Evolutionary conservation across 2,329 filamentous ascomycete species (phyloP).

Genomic region (Microsporum audouinii): DNA sequence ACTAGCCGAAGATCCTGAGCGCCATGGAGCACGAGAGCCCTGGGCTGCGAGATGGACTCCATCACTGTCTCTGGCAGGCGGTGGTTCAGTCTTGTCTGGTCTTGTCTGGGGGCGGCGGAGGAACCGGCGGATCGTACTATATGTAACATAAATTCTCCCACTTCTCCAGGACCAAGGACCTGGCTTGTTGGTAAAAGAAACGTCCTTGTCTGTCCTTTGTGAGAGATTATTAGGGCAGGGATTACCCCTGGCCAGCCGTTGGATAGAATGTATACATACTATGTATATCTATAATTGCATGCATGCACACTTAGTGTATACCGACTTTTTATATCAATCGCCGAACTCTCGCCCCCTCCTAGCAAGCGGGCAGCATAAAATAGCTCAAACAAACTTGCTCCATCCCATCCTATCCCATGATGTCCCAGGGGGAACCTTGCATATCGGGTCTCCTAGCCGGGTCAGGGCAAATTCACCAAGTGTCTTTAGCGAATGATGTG

Average conservation of each 20-base stretch:
- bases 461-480: neutral
- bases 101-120: neutral
- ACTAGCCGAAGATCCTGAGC: constrained; percentile 50
- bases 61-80: neutral
- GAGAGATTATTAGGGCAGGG: neutral
- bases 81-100: neutral
- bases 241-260: neutral
- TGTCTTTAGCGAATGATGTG: neutral
- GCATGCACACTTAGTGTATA: neutral
- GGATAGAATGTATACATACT: neutral
- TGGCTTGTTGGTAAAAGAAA: too few species aligned
- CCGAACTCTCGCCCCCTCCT: neutral
- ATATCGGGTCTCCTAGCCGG: neutral
- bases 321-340: neutral
- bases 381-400: neutral
- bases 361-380: neutral
- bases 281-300: too few species aligned
- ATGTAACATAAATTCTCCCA: neutral
- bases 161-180: neutral
- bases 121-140: neutral
- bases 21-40: constrained; percentile 47
- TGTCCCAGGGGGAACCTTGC: neutral
- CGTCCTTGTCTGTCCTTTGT: neutral
- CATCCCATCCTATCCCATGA: neutral
- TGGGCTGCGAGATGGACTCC: constrained; percentile 8